Evolutionary conservation across 345 rosid species (phyloP).

Genomic region (Boechera divaricarpa): DNA sequence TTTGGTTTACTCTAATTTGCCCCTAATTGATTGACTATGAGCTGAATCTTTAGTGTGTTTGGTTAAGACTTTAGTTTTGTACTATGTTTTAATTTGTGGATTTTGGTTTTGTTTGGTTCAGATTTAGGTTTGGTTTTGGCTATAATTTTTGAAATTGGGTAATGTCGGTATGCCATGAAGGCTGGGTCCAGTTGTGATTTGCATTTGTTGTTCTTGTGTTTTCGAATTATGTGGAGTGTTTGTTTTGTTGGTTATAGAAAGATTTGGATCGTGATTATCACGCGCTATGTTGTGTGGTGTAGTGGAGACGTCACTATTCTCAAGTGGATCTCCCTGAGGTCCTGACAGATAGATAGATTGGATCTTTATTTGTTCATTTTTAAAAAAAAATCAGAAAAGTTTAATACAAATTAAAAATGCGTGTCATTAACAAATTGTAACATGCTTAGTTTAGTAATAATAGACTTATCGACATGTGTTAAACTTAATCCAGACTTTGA

Average conservation of each 20-base stretch:
- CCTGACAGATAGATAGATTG: slow-evolving; percentile 47
- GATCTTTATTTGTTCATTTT: slow-evolving; percentile 13
- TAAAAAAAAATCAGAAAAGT: background rate
- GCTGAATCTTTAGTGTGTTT: background rate
- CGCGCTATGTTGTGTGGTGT: slow-evolving; percentile 39
- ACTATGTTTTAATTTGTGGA: background rate
- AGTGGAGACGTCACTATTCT: slow-evolving; percentile 48
- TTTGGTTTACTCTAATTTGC: background rate
- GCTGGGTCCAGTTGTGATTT: slow-evolving; percentile 47
- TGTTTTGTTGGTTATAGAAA: slow-evolving; percentile 25
- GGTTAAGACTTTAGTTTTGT: background rate
- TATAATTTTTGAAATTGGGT: slow-evolving; percentile 15
- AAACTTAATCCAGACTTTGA: slow-evolving; percentile 34
- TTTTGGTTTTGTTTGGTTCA: background rate
- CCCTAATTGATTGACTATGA: background rate
- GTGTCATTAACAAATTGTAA: slow-evolving; percentile 31
- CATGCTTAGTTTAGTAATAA: slow-evolving; percentile 43
- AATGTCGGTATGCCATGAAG: slow-evolving; percentile 33
- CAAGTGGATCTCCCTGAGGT: slow-evolving; percentile 47
- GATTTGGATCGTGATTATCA: slow-evolving; percentile 23
- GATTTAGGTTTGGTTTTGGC: background rate
- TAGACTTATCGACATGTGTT: slow-evolving; percentile 37
- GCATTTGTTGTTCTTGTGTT: background rate
- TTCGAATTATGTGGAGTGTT: slow-evolving; percentile 25
- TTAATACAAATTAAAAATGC: background rate